A percentile compares a stretch with the other conserved stretches of the same genome.
Evolutionary conservation across 768 basidiomycete species (phyloP).

Genomic region (Lentinula raphanica): DNA sequence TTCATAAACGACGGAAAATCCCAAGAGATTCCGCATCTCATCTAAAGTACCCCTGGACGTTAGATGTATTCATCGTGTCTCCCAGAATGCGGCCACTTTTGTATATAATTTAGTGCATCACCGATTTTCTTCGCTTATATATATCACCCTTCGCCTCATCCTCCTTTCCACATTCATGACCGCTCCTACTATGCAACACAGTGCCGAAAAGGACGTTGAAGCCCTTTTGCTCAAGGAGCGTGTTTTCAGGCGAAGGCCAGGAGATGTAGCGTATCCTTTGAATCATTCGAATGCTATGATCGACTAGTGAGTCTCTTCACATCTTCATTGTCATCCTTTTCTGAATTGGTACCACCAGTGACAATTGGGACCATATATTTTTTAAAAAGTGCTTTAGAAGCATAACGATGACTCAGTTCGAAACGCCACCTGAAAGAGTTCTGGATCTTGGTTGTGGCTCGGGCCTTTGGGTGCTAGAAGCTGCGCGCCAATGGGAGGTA

Average conservation of each 20-base stretch:
- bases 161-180: slow-evolving; percentile 9
- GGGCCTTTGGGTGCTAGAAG: slow-evolving; percentile 68
- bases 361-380: slow-evolving; percentile 71
- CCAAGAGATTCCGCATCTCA: not conserved
- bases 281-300: slow-evolving; percentile 42
- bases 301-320: slow-evolving; percentile 44
- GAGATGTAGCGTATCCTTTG: slow-evolving; percentile 54
- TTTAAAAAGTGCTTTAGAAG: slow-evolving; percentile 41
- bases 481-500: slow-evolving; percentile 63
- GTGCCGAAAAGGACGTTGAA: slow-evolving; percentile 40
- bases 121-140: slow-evolving; percentile 13
- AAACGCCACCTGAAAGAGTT: slow-evolving; percentile 42
- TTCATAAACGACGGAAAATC: not conserved
- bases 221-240: slow-evolving; percentile 35
- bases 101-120: slow-evolving; percentile 14
- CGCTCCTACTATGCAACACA: slow-evolving; percentile 17
- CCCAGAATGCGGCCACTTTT: slow-evolving; percentile 3
- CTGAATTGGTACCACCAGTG: slow-evolving; percentile 32
- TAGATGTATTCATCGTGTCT: not conserved
- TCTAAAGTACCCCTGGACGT: slow-evolving; percentile 1
- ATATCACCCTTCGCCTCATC: not conserved
- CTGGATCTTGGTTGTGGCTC: slow-evolving; percentile 71
- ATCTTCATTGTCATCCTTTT: not conserved
- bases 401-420: slow-evolving; percentile 52
- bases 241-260: slow-evolving; percentile 37